A percentile compares a stretch with the other conserved stretches of the same genome.
These are phyloP conservation scores for Osmozyma mogii DNA, from an alignment of 805 yeast species.

Conservation along the genomic window DNA sequence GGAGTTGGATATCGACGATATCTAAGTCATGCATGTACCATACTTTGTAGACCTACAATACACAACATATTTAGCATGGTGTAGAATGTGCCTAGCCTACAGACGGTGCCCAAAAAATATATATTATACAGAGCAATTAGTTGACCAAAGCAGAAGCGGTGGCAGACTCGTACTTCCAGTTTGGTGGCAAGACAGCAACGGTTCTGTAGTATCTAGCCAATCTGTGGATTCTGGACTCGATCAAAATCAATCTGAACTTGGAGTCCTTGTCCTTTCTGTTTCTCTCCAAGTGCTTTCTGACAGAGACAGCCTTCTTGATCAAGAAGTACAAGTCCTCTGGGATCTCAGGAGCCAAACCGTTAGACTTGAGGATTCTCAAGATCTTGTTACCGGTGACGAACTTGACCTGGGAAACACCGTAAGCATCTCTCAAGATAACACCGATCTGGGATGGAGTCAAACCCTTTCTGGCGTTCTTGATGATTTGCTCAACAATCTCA, in stretches of 20 bases:
- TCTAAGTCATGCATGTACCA: conserved; percentile 47
- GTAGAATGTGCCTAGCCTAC: too few species aligned
- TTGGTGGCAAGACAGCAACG: conserved; percentile 97
- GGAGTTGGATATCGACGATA: conserved; percentile 87
- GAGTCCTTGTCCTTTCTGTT: conserved; percentile 99
- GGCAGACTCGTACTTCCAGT: conserved; percentile 99
- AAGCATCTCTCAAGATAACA: conserved; percentile 99
- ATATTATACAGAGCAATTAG: too few species aligned
- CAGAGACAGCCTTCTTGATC: conserved; percentile 99
- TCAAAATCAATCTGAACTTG: conserved; percentile 99
- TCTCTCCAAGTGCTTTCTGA: conserved; percentile 99
- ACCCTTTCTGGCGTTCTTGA: conserved; percentile 99
- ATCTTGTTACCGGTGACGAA: conserved; percentile 99
- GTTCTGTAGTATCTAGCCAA: conserved; percentile 99
- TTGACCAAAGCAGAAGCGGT: conserved; percentile 99
- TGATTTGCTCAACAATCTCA: conserved; percentile 93
- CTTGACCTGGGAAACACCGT: conserved; percentile 98
- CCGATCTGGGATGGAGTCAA: conserved; percentile 99
- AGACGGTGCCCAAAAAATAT: too few species aligned
- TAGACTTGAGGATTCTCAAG: conserved; percentile 96
- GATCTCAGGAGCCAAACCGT: conserved; percentile 99
- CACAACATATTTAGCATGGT: too few species aligned
- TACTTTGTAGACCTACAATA: too few species aligned
- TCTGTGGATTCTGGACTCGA: conserved; percentile 99
- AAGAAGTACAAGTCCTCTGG: conserved; percentile 99